Conservation (phyloP, 345 rosid species). For the Ailanthus altissimus region DNA sequence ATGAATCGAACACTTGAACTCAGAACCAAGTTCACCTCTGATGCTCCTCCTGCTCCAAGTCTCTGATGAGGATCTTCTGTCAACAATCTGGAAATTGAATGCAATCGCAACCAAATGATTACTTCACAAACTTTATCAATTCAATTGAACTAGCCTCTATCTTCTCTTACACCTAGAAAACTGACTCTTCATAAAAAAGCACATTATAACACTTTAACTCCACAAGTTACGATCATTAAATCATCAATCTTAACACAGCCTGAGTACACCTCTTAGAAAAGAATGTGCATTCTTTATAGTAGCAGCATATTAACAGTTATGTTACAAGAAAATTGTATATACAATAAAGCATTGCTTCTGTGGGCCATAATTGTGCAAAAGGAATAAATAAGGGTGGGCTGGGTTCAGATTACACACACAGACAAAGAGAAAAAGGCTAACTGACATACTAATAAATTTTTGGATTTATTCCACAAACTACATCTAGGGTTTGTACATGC, state of each 20-base stretch:
- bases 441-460: background rate
- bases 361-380: background rate
- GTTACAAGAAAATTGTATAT: background rate
- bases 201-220: background rate
- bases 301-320: background rate
- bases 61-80: slow-evolving; percentile 98
- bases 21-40: slow-evolving; percentile 61
- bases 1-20: slow-evolving; percentile 11
- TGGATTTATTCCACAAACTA: too few relatives aligned
- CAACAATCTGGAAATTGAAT: slow-evolving; percentile 60
- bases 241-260: background rate
- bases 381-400: background rate
- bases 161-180: background rate
- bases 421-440: background rate
- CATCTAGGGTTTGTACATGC: too few relatives aligned
- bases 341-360: too few relatives aligned
- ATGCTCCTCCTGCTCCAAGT: slow-evolving; percentile 95
- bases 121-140: slow-evolving; percentile 7
- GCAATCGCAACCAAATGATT: slow-evolving; percentile 4
- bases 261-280: background rate
- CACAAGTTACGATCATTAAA: background rate
- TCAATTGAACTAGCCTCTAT: background rate
- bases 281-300: background rate
- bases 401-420: background rate
- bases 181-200: background rate